These are phyloP conservation scores for Fusarium mangiferae DNA, from an alignment of 2,329 filamentous ascomycete species.

Conservation along the genomic window DNA sequence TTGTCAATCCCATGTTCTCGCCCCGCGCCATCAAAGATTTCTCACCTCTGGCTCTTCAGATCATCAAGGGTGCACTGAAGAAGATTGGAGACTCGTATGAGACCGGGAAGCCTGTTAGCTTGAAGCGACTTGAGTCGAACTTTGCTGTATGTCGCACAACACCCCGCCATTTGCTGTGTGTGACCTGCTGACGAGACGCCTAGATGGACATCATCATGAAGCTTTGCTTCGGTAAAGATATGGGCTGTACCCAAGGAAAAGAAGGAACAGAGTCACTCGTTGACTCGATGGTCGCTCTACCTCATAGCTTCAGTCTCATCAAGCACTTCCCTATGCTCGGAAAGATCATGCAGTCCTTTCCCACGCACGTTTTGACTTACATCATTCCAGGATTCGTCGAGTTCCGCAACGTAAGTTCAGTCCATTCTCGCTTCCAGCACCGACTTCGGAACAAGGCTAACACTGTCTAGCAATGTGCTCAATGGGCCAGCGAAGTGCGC, in stretches of 20 bases:
- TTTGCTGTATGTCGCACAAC: neutral
- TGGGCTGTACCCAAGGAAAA: neutral
- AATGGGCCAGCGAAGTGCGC: neutral
- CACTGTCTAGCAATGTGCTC: neutral
- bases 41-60: neutral
- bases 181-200: neutral
- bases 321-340: neutral
- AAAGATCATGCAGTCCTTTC: neutral
- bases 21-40: neutral
- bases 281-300: neutral
- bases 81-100: neutral
- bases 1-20: neutral
- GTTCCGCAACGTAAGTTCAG: neutral
- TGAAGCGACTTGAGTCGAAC: neutral
- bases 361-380: neutral
- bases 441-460: neutral
- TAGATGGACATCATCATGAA: neutral
- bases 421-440: rapidly evolving
- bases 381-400: neutral
- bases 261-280: neutral
- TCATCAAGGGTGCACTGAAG: neutral
- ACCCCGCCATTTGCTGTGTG: neutral
- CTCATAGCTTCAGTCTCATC: neutral
- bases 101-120: neutral
- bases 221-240: neutral